Evolutionary conservation across 1,139 yeast species (phyloP).

Genomic region (Zygoascus sp.): DNA sequence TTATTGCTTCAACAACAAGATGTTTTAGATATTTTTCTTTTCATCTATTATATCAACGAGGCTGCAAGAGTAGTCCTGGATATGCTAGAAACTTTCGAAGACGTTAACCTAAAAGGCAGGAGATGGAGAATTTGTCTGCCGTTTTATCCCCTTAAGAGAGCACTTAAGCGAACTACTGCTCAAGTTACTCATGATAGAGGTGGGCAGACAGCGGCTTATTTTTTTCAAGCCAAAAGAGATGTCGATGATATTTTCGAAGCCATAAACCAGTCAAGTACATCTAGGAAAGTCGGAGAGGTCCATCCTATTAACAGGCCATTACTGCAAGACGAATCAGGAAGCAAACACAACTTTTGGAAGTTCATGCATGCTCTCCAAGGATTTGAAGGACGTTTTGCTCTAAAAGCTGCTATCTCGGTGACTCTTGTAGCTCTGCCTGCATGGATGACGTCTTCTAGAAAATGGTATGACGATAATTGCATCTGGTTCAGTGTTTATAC

Average conservation of each 20-base stretch:
- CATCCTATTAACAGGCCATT: constrained; percentile 3
- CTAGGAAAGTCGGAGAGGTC: constrained; percentile 17
- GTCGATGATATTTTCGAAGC: constrained; percentile 44
- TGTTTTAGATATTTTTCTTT: constrained; percentile 21
- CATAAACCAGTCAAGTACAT: not conserved
- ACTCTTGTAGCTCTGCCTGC: constrained; percentile 41
- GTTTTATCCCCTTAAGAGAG: constrained; percentile 40
- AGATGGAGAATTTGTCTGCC: constrained; percentile 37
- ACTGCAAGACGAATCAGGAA: constrained; percentile 18
- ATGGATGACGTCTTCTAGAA: constrained; percentile 39
- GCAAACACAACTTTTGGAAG: constrained; percentile 36
- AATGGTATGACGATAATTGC: constrained; percentile 42
- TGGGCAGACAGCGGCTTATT: constrained; percentile 41
- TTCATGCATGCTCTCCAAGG: constrained; percentile 35
- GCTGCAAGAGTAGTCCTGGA: constrained; percentile 18
- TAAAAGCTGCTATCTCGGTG: constrained; percentile 38
- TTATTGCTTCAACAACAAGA: constrained; percentile 18
- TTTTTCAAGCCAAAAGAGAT: constrained; percentile 41
- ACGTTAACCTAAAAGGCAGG: constrained; percentile 18
- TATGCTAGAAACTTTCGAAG: constrained; percentile 18
- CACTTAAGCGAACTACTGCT: constrained; percentile 39
- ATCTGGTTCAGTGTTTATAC: constrained; percentile 43
- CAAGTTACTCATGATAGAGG: constrained; percentile 47
- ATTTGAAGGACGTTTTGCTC: constrained; percentile 42
- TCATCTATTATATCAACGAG: constrained; percentile 23